Conservation (phyloP, 2,329 filamentous ascomycete species). For the Sordariomycetes sp. region DNA sequence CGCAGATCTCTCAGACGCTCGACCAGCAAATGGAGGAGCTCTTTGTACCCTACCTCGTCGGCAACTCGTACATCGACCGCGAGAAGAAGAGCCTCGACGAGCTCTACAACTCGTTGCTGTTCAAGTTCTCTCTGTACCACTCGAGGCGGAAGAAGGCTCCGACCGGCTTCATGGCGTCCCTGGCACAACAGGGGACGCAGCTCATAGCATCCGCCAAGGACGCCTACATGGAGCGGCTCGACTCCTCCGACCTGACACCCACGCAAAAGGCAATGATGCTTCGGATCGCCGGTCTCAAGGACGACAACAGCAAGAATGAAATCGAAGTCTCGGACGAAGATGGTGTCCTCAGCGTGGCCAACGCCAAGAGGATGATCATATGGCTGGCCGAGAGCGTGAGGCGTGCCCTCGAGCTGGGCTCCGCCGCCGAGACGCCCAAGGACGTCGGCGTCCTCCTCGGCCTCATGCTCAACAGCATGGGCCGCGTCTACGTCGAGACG, state of each 20-base stretch:
- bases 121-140: slow-evolving; percentile 96
- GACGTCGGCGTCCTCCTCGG: slow-evolving; percentile 80
- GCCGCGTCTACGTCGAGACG: slow-evolving; percentile 66
- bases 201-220: slow-evolving; percentile 81
- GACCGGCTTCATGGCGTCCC: slow-evolving; percentile 83
- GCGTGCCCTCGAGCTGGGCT: slow-evolving; percentile 80
- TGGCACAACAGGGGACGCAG: slow-evolving; percentile 84
- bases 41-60: slow-evolving; percentile 60
- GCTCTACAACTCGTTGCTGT: slow-evolving; percentile 79
- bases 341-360: slow-evolving; percentile 69
- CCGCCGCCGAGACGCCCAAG: slow-evolving; percentile 80
- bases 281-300: slow-evolving; percentile 74
- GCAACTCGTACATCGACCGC: slow-evolving; percentile 60
- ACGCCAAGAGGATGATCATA: slow-evolving; percentile 94
- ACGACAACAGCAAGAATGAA: slow-evolving; percentile 67
- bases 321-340: slow-evolving; percentile 89
- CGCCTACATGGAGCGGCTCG: slow-evolving; percentile 78
- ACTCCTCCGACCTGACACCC: slow-evolving; percentile 76
- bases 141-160: slow-evolving; percentile 78
- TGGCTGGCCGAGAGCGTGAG: slow-evolving; percentile 96
- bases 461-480: slow-evolving; percentile 77
- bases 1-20: slow-evolving; percentile 68
- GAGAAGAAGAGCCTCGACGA: slow-evolving; percentile 65
- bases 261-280: slow-evolving; percentile 88
- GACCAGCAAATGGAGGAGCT: slow-evolving; percentile 69